Evolutionary conservation across 495 filamentous ascomycete species (phyloP).

Genomic region (Penicillium cosmopolitanum): DNA sequence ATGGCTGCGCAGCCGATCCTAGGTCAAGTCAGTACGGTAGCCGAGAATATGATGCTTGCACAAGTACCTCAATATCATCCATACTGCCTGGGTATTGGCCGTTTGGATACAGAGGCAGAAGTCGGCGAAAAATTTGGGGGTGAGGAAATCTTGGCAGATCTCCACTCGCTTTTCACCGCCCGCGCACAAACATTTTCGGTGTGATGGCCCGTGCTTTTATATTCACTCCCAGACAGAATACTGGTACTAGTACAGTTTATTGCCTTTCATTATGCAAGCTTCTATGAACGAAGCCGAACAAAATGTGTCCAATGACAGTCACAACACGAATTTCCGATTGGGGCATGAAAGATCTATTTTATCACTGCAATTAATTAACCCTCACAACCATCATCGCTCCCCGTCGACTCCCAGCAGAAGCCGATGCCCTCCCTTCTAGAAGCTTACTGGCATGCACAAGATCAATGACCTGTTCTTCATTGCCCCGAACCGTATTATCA

Average conservation of each 20-base stretch:
- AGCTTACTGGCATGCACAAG: constrained; percentile 33
- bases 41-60: background rate
- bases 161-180: constrained; percentile 46
- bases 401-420: constrained; percentile 27
- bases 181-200: constrained; percentile 24
- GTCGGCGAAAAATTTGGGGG: constrained; percentile 45
- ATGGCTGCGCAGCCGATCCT: constrained; percentile 85
- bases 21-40: constrained; percentile 18
- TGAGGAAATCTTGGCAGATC: constrained; percentile 47
- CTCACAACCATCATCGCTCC: constrained; percentile 43
- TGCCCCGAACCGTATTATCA: constrained; percentile 32
- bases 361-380: constrained; percentile 24
- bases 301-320: background rate
- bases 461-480: constrained; percentile 38
- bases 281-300: background rate
- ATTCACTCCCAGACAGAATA: background rate
- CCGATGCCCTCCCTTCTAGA: constrained; percentile 34
- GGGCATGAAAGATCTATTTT: background rate
- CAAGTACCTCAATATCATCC: constrained; percentile 54
- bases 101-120: constrained; percentile 9
- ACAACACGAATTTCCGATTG: background rate
- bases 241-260: too few species aligned
- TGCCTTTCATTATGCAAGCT: too few species aligned
- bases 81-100: constrained; percentile 27
- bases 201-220: constrained; percentile 22